These are phyloP conservation scores for Phytophthora megakarya DNA, from an alignment of 352 stramenopile genomes.

Conservation along the genomic window DNA sequence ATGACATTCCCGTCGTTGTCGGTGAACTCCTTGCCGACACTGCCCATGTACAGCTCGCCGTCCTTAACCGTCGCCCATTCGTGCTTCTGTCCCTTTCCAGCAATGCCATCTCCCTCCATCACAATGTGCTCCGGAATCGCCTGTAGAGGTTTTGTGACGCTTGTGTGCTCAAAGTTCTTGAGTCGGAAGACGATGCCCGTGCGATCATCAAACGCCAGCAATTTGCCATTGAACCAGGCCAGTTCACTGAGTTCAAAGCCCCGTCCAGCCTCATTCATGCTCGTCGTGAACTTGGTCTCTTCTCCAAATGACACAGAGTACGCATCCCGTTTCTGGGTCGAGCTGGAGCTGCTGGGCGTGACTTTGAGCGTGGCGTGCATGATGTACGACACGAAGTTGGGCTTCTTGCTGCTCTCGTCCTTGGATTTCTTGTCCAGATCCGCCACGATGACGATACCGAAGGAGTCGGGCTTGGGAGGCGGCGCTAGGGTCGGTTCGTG, in stretches of 20 bases:
- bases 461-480: conserved; percentile 62
- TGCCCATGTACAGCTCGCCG: conserved; percentile 97
- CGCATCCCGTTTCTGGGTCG: conserved; percentile 42
- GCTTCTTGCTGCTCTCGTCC: conserved; percentile 88
- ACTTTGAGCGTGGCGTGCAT: conserved; percentile 91
- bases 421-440: conserved; percentile 96
- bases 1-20: conserved; percentile 91
- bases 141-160: conserved; percentile 62
- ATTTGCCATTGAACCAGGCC: conserved; percentile 80
- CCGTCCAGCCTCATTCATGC: conserved; percentile 94
- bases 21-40: conserved; percentile 95
- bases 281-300: conserved; percentile 75
- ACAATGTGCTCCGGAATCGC: conserved; percentile 95
- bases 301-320: conserved; percentile 76
- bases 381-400: conserved; percentile 90
- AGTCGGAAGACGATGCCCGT: conserved; percentile 98
- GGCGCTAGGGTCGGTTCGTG: conserved; percentile 33
- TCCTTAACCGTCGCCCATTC: conserved; percentile 99
- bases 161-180: conserved; percentile 77
- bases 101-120: conserved; percentile 96
- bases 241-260: conserved; percentile 97
- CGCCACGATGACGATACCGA: conserved; percentile 93
- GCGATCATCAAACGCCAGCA: conserved; percentile 98
- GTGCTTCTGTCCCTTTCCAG: conserved; percentile 98
- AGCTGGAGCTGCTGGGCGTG: conserved; percentile 37